Evolutionary conservation across 2,329 filamentous ascomycete species (phyloP), one percentile per base, ranked within the genome.

Genomic region (Penicillium occitanis): DNA sequence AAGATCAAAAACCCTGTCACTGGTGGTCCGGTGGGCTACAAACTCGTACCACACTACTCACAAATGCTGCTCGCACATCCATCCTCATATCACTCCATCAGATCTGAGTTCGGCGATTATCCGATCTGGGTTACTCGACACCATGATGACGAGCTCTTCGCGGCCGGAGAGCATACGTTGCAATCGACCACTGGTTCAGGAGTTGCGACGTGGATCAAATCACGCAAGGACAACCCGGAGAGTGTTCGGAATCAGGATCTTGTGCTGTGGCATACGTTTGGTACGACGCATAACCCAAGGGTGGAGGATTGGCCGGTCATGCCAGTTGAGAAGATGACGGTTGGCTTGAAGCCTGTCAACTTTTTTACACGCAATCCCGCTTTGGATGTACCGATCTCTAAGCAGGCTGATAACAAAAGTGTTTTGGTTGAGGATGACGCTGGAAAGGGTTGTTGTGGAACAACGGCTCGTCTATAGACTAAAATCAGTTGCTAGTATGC

Each of bases 11-110:
- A 88, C 72, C 78, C 83, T 0, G 75, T 87, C 67, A 87, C 85
- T 66, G 79, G 80, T 19, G 80, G 81, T 10, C 78, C 83, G 0
- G 83, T 87, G 1, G 83, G 78, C 0, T 88, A 87, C 74, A 88
- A 87, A 69, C 82, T 88, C 67, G 78, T 80, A 63, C 80, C 82
- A 0, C 79, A 84, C 5, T 81, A 84, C 0, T 88, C 86, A 68
- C 86, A 88, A 71, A 81, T 82, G 53, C 79, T 88, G 30, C 76
- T 88, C 17, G 85, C 86, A 0, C 81, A 87, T 67, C 75, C 81
- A 3, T 77, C 81, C 7, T 83, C 80, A 83, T 81, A 71, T 82
- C 86, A 68, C 78, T 78, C 51, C 79, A 79, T 66, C 79, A 84
- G 5, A 83, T 84, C 7, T 84, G 85, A 70, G 17, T 86, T 86